Evolutionary conservation across 164 flowering plant genomes (phyloP), one percentile per base, ranked within the genome.

Genomic region (Magnolia sinica): DNA sequence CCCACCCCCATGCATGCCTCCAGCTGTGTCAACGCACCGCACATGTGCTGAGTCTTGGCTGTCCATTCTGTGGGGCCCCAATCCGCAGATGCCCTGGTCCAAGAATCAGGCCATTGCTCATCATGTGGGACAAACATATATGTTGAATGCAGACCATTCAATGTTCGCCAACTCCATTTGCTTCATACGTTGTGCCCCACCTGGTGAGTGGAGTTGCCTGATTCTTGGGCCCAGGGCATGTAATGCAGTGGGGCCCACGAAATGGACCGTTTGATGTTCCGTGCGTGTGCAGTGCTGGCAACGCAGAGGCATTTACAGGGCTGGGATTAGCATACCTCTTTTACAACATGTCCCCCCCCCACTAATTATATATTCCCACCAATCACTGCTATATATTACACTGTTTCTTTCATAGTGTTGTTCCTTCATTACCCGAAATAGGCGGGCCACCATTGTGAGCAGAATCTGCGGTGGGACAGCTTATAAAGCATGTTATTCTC

Each of bases 331-430:
- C 61, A 55, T 16, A 55, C 61, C 61, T 11, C 61, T 55, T 86
- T 84, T 87, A 87, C 64, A 50, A 67, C 58, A 50, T 70, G 73
- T 59, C 31, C 71, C 37, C n/a, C 55, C 29, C 71, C 37, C n/a
- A 27, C 29, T 24, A 50, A 68, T 67, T 16, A 50, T 68, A 75
- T 68, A 66, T 81, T 70, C 78, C 81, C 83, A 83, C 76, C 85
- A 86, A 75, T 87, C 81, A 76, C 70, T 82, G 68, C 78, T 87
- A 86, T 86, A 87, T 86, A 88, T 86, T 84, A 77, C 85, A 82
- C 71, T 82, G 71, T 72, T 81, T 78, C 63, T 73, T 73, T 76
- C 69, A 79, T 52, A 74, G 66, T 72, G 59, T 71, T 76, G 74
- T 67, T 73, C 67, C 27, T 67, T 74, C 63, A 69, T 52, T 49